Base-by-base conservation (phyloP, 1,139 yeast genomes). In the Candida tropicalis region DNA sequence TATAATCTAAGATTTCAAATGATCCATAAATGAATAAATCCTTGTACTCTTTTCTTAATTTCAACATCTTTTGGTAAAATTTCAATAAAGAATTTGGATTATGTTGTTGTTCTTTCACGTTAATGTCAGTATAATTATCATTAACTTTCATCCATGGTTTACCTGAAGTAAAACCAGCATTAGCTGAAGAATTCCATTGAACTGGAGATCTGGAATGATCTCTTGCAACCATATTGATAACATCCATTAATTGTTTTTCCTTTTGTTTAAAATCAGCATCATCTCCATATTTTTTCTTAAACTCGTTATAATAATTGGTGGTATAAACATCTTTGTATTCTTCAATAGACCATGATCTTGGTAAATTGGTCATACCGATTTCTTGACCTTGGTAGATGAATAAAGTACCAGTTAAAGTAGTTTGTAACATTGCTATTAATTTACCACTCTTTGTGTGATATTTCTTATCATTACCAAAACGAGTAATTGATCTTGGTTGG, bases 321-420 rank as follows among this genome's bases (percentile, higher is more conserved):
- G 78, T 65, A 49, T 74, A 72, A 46, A 79, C 68, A 54, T 80
- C 84, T 53, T 66, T 62, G 57, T 78, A 79, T 50, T 78, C 81
- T 18, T 62, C 66, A 41, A 79, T 63, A 17, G 70, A 65, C 82
- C 82, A 76, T 26, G 60, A 56, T 41, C 59, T 52, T 31, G 75
- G 72, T 31, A 76, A 59, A 52, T 80, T 80, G 39, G 72, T 69
- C 78, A 75, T 77, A 37, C 80, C 84, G 46, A 80, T 66, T 56
- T 80, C 85, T 57, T 80, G 84, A 43, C 84, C 84, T 57, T 80
- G 84, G 58, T 79, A 79, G 33, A 80, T 60, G 59, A 69, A 80
- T 46, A 79, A 63, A 5, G 85, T 79, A 41, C 85, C 85, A 18
- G 81, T 73, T 51, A 77, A 67, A 5, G 80, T 54, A 9, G 71